Base-by-base conservation (phyloP, 805 yeast genomes). In the Cephaloascus albidus region DNA sequence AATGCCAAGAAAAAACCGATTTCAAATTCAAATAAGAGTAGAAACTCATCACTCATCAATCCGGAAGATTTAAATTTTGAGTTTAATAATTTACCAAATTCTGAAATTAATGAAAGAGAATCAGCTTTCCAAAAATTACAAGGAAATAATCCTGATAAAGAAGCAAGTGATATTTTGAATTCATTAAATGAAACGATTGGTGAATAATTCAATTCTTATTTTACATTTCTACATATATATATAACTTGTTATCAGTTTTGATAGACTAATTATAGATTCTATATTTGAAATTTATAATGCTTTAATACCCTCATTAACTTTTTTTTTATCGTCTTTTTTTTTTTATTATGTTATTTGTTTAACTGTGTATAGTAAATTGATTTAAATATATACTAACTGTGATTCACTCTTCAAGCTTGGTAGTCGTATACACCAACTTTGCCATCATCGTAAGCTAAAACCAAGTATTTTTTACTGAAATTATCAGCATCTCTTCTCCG, bases 371-470 rank as follows among this genome's bases (percentile, higher is more conserved):
- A 23, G 28, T 23, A 23, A n/a, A 23, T 27, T 19, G 18, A 41
- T 27, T 18, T 23, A 12, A 23, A 8, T 23, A 23, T 23, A n/a
- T n/a, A n/a, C n/a, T n/a, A n/a, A n/a, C n/a, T 23, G 28, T 23
- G 28, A 23, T 23, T 18, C 32, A 32, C 36, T 36, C n/a, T 28
- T 32, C 31, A 23, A 23, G n/a, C n/a, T n/a, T 23, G 6, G 12
- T 23, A 23, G n/a, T 46, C 47, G 50, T 65, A 71, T 10, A 73
- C 52, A 10, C 61, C 62, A 2, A 78, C 59, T 3, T 76, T 60
- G 2, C 82, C 81, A 44, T 78, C 81, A 37, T 71, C 74, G 36
- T 71, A 76, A 0, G 76, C 83, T 2, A 68, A 64, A 4, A 75
- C 69, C 1, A 75, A 44, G 49, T 67, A 54, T 12, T 50, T 44